A percentile compares a stretch with the other conserved stretches of the same genome.
Evolutionary conservation across 305 asterid genomes (phyloP).

Genomic region (Fraxinus sp.): DNA sequence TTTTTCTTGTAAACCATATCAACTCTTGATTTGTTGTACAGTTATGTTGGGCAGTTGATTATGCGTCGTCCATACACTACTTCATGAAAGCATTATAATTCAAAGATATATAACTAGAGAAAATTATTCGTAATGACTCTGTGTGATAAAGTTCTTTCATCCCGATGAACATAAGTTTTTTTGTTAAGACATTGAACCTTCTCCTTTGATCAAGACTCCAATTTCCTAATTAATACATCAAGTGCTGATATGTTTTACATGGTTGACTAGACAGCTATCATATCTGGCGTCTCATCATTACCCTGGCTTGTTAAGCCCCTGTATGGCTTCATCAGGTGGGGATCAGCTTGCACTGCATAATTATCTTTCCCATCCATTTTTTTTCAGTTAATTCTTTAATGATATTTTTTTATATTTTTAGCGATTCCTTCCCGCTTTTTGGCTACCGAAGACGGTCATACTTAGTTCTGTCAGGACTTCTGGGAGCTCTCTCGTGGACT

Average conservation of each 20-base stretch:
- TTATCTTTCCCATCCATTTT: constrained; percentile 12
- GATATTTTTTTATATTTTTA: constrained; percentile 30
- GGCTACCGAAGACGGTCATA: constrained; percentile 95
- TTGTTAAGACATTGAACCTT: background rate
- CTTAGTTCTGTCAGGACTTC: constrained; percentile 84
- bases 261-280: constrained; percentile 86
- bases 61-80: background rate
- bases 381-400: background rate
- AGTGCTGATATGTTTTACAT: constrained; percentile 43
- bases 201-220: background rate
- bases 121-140: background rate
- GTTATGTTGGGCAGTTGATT: background rate
- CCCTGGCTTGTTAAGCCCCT: constrained; percentile 95
- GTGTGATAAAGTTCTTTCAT: background rate
- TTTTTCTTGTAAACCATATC: background rate
- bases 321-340: constrained; percentile 92
- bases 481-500: constrained; percentile 92
- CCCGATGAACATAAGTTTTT: background rate
- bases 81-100: background rate
- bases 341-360: constrained; percentile 14
- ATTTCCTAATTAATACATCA: background rate
- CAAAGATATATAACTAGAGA: background rate
- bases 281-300: constrained; percentile 76
- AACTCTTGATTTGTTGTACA: background rate
- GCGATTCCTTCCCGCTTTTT: constrained; percentile 91